Evolutionary conservation across 495 filamentous ascomycete genomes (phyloP), one percentile per base, ranked within the genome.

Genomic region (Aspergillus indologenus): DNA sequence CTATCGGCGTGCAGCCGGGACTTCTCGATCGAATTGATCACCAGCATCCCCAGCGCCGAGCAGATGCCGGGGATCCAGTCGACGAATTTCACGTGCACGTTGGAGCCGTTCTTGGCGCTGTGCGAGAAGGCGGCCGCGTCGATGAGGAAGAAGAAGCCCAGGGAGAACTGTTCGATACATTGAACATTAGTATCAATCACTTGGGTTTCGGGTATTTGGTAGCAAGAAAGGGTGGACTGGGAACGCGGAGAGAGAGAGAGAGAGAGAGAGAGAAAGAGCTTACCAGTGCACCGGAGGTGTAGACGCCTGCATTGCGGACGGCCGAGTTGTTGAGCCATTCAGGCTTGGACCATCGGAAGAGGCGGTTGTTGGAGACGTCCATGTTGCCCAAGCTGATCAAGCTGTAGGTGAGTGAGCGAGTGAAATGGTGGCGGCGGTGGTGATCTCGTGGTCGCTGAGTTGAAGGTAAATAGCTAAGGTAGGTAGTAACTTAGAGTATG

Each of bases 1-100:
- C 80, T 88, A 72, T 98, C 94, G 45, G 88, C 88, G 58, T 85
- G 87, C 65, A 99, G 77, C 19, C 92, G 81, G 14, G 86, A 83
- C 80, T 98, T 98, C 71, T 99, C 95, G 64, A 99, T 96, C 57
- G 85, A 90, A 80, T 98, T 99, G 84, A 99, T 98, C 59, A 98
- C 91, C 8, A 98, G 87, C 95, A 98, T 98, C 48, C 95, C 95
- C 20, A 98, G 83, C 51, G 86, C 82, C 47, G 85, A 89, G 80
- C 96, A 99, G 79, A 99, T 96, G 56, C 91, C 87, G 20, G 95
- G 95, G 63, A 99, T 90, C 95, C 95, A 99, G 82, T 99, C 95
- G 67, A 98, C 83, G 74, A 98, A 97, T 70, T 83, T 92, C 67
- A 99, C 86, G 79, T 99, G 92, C 53, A 96, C 83, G 70, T 85